These are phyloP conservation scores for Auriscalpium vulgare DNA, from an alignment of 768 basidiomycete species.

Conservation along the genomic window DNA sequence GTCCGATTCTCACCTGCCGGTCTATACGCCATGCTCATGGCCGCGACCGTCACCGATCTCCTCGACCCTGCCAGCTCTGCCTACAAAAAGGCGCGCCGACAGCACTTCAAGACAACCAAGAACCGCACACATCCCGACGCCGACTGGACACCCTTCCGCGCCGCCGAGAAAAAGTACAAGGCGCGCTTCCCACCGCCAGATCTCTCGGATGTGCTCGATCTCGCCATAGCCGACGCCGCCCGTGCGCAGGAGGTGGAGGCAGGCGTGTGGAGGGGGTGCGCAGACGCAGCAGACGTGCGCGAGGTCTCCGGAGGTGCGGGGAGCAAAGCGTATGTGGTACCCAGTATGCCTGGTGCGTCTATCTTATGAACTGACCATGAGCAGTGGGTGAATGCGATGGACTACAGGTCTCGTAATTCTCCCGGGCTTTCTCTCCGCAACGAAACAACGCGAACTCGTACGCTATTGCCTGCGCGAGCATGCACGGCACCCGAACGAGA, in stretches of 20 bases:
- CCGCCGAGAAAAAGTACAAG: conserved; percentile 76
- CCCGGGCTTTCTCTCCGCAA: conserved; percentile 58
- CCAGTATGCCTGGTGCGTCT: conserved; percentile 48
- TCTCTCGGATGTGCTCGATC: conserved; percentile 60
- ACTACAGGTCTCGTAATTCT: conserved; percentile 74
- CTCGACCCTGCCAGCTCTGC: not conserved
- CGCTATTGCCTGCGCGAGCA: conserved; percentile 70
- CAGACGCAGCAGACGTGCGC: conserved; percentile 28
- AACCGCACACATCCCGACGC: conserved; percentile 39
- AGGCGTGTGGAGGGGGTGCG: conserved; percentile 41
- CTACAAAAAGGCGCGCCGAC: conserved; percentile 53
- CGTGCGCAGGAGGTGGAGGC: conserved; percentile 34
- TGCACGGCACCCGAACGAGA: conserved; percentile 74
- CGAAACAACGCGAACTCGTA: conserved; percentile 61
- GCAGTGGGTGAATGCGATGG: no score
- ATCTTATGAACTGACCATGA: not conserved
- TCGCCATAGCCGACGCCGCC: conserved; percentile 37
- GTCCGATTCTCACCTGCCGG: no score
- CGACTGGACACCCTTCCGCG: conserved; percentile 69
- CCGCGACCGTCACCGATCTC: no score
- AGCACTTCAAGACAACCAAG: conserved; percentile 51
- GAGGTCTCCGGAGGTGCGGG: conserved; percentile 19
- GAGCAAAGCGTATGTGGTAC: conserved; percentile 37
- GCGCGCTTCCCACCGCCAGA: conserved; percentile 72
- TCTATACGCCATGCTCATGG: no score